Percentiles rank a stretch among this genome's conserved stretches.
phyloP scores from a whole-genome alignment of 2,329 filamentous ascomycete genomes.

The Fusarium sp. region DNA sequence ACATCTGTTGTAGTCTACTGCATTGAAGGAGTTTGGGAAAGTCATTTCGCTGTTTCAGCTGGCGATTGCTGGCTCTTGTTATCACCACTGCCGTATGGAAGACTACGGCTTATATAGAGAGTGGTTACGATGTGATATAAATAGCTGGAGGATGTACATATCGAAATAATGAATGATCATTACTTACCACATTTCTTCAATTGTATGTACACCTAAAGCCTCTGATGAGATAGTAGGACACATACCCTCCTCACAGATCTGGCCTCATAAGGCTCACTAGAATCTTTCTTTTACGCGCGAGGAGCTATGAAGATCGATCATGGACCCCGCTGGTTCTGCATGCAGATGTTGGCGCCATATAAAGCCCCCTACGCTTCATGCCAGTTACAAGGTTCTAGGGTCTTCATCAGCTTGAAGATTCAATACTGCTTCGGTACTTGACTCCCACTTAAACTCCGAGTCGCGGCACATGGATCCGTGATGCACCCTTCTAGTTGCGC shows the following conservation, averaged over 20 bases:
- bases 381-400: not conserved
- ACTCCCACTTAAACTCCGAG: too few relatives aligned
- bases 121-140: conserved; percentile 31
- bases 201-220: not conserved
- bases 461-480: too few relatives aligned
- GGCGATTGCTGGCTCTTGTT: conserved; percentile 16
- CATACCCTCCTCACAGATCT: not conserved
- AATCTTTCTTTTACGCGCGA: not conserved
- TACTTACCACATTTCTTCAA: not conserved
- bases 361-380: conserved; percentile 2
- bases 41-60: conserved; percentile 17
- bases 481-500: not conserved
- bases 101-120: conserved; percentile 22
- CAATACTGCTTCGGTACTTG: too few relatives aligned
- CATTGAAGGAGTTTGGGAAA: conserved; percentile 28
- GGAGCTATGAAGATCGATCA: not conserved
- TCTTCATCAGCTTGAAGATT: not conserved
- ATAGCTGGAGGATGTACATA: conserved; percentile 36
- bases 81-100: conserved; percentile 3
- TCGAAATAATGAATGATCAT: conserved; percentile 9
- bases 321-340: conserved; percentile 25
- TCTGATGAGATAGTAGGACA: not conserved
- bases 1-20: not conserved
- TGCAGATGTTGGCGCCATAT: conserved; percentile 8
- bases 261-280: not conserved